phyloP scores from a whole-genome alignment of 176 grass and related monocot species.

The Themeda triandra region DNA sequence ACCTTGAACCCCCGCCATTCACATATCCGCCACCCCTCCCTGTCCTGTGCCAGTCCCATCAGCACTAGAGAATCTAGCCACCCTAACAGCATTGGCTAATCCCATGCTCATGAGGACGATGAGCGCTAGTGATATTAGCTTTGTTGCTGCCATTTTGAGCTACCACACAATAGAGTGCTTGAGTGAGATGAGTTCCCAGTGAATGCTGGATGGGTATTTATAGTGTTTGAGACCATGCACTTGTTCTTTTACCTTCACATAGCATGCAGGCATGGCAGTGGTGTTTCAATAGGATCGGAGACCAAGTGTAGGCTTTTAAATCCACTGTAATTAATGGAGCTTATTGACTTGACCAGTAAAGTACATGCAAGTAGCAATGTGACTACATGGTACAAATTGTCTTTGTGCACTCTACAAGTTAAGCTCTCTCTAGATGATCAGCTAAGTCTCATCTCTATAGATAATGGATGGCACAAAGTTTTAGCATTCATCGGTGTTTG shows the following conservation, averaged over 20 bases:
- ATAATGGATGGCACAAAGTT: not conserved
- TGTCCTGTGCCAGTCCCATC: not conserved
- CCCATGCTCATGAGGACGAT: not conserved
- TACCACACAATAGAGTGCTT: not conserved
- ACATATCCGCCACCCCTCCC: not conserved
- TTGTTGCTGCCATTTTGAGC: not conserved
- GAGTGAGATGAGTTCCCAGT: not conserved
- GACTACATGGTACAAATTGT: too few relatives aligned
- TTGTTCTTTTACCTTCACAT: not conserved
- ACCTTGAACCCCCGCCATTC: not conserved
- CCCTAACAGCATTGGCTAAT: conserved; percentile 2
- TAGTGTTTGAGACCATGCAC: not conserved
- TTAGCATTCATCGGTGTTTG: not conserved
- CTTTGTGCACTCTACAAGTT: too few relatives aligned
- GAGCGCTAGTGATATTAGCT: not conserved
- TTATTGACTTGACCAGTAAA: not conserved
- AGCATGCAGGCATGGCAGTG: not conserved
- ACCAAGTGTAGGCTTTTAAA: not conserved
- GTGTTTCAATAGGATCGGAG: not conserved
- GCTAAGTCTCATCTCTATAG: not conserved
- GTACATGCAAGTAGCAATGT: not conserved
- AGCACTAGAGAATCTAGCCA: not conserved
- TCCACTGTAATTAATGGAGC: not conserved
- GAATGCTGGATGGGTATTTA: not conserved
- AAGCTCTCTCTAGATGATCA: too few relatives aligned